Base-by-base conservation (phyloP, 2,329 filamentous ascomycete species). In the Malbranchea zuffiana region DNA sequence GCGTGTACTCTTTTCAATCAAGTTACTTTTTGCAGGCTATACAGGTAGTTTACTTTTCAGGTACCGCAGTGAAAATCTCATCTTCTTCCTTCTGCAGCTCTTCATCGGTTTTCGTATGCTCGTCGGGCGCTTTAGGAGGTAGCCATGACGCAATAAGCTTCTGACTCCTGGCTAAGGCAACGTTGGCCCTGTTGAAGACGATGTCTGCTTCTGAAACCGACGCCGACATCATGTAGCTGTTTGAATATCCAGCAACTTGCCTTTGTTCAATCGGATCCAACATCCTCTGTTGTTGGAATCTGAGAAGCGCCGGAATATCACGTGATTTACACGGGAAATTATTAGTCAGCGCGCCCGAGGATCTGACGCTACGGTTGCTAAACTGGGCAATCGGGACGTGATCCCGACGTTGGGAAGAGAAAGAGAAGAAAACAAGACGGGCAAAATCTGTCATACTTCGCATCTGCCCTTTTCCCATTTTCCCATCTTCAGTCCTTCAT, bases 121-220 rank as follows among this genome's bases (percentile, higher is more conserved):
- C 60, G 15, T 60, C 53, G n/a, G 53, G 39, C 4, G 62, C 52
- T 39, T 57, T 60, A n/a, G 67, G 54, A 8, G 69, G 69, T 19
- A 77, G 64, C 68, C 70, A 71, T 45, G 72, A 74, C 34, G 68
- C 62, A 41, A 77, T 59, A 12, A 74, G 56, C 21, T 65, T 65
- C 45, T 73, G 69, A 34, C 64, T 67, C 37, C 68, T 67, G 5
- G 72, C 69, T 6, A 73, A 56, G 3, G 64, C 63, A 31, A 76
- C 62, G 43, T 66, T 71, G 20, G 69, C 60, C 36, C 63, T 61
- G 47, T 74, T 75, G 36, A 69, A 63, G 32, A 76, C 64, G 25
- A 75, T 59, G 44, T 75, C 72, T 27, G 67, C 67, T 40, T 70
- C 66, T n/a, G 55, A 52, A 17, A 50, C 44, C 7, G 59, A 50